Evolutionary conservation across 495 filamentous ascomycete genomes (phyloP), one percentile per base, ranked within the genome.

Genomic region (Xylaria sp.): DNA sequence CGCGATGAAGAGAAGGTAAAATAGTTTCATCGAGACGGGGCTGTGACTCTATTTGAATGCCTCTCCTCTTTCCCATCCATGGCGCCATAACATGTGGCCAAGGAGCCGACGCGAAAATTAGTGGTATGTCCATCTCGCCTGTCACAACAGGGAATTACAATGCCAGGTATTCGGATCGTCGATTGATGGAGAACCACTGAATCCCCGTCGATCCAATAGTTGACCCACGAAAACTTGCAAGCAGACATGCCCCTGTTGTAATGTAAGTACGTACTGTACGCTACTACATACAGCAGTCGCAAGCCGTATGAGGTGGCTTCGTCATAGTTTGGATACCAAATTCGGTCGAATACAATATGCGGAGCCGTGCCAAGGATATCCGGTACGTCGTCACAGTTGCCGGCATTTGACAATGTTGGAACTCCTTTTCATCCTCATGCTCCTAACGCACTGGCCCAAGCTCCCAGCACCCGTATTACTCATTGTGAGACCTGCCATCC

Each of bases 1-100:
- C 71, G 75, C 73, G 73, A 64, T 77, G 77, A 75, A 64, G 72
- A 67, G 53, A 40, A 64, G 67, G 48, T 9, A 44, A 66, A 73
- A 70, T 8, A 3, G 31, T 48, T 44, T 12, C 43, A 43, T 29
- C 15, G 50, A 29, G 72, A 68, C 72, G 75, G 77, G 67, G 52
- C 26, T 57, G 67, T 72, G 70, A 50, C 43, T 71, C 77, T 77
- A 75, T 77, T 79, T 74, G 75, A 79, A 74, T 62, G 58, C 71
- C 61, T 72, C 64, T 29, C 67, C 64, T 29, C 67, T 68, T 71
- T 52, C 14, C 61, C 8, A 8, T 40, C 8, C 6, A 61, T 24
- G 58, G 68, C 11, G 14, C 57, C 58, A 46, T 41, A 6, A 37
- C 66, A 35, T 43, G 24, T 58, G 19, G 26, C 61, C 53, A 33